Evolutionary conservation across 352 stramenopile species (phyloP).

Genomic region (Phytophthora crassamura): DNA sequence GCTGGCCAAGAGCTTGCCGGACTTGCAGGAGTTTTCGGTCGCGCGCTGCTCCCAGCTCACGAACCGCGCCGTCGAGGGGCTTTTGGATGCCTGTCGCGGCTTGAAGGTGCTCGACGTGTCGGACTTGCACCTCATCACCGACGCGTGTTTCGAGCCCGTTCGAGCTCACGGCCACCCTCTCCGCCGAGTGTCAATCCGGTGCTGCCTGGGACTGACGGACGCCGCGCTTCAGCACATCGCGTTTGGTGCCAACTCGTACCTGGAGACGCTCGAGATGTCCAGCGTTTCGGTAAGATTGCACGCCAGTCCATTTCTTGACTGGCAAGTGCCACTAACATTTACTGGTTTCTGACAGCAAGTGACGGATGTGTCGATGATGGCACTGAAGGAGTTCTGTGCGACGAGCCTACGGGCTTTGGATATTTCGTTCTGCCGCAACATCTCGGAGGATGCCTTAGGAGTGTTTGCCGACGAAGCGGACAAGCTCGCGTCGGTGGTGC

Average conservation of each 20-base stretch:
- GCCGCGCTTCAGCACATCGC: conserved; percentile 63
- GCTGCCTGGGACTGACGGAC: conserved; percentile 70
- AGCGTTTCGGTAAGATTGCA: conserved; percentile 66
- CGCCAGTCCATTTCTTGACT: not conserved
- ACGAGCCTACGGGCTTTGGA: conserved; percentile 58
- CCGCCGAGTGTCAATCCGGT: conserved; percentile 59
- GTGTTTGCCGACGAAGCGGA: conserved; percentile 60
- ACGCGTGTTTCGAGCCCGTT: conserved; percentile 70
- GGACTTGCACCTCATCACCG: conserved; percentile 73
- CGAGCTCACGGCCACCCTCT: conserved; percentile 61
- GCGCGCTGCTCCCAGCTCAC: conserved; percentile 76
- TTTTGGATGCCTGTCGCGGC: conserved; percentile 65
- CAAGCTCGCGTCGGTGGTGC: conserved; percentile 52
- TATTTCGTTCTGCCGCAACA: conserved; percentile 80
- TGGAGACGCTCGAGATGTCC: conserved; percentile 76
- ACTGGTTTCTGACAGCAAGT: no score
- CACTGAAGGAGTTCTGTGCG: conserved; percentile 59
- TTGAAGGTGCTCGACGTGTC: conserved; percentile 72
- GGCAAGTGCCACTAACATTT: not conserved
- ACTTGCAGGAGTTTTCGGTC: conserved; percentile 73
- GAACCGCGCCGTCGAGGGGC: conserved; percentile 47
- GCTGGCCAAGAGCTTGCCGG: conserved; percentile 52
- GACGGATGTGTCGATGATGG: conserved; percentile 58
- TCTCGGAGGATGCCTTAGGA: conserved; percentile 73
- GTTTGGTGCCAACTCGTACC: conserved; percentile 57